A percentile compares a stretch with the other conserved stretches of the same genome.
These are phyloP conservation scores for Oenanthe sinensis DNA, from an alignment of 129 eudicot genomes.

Conservation along the genomic window DNA sequence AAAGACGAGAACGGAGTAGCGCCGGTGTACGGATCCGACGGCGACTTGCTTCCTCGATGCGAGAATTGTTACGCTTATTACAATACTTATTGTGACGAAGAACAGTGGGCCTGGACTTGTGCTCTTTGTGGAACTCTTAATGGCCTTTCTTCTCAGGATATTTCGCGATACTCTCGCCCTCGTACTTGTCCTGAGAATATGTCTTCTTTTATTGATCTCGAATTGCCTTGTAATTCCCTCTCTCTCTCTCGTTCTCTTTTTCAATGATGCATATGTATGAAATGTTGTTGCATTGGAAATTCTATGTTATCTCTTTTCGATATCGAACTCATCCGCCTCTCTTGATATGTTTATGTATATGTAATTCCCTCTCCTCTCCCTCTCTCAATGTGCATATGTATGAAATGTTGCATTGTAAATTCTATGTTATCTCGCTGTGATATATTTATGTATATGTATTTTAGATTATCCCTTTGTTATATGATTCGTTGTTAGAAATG, in stretches of 20 bases:
- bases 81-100: constrained; percentile 85
- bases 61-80: constrained; percentile 95
- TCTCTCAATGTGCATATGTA: no score
- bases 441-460: no score
- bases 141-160: constrained; percentile 48
- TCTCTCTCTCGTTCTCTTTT: constrained; percentile 1
- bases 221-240: constrained; percentile 53
- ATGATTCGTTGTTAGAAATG: no score
- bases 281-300: no score
- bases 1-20: constrained; percentile 78
- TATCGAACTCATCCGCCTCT: no score
- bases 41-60: constrained; percentile 74
- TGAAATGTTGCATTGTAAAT: no score
- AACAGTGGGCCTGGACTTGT: constrained; percentile 92
- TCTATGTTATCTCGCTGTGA: no score
- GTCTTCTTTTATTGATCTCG: constrained; percentile 83
- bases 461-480: no score
- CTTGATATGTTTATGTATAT: no score
- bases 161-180: constrained; percentile 50
- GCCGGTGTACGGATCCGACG: constrained; percentile 88
- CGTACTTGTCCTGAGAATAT: constrained; percentile 52
- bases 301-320: no score
- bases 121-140: constrained; percentile 81
- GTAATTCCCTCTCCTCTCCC: no score
- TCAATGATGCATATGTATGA: not conserved